Base-by-base conservation (phyloP, 2,329 filamentous ascomycete genomes). In the Ophiosphaerella narmari region DNA sequence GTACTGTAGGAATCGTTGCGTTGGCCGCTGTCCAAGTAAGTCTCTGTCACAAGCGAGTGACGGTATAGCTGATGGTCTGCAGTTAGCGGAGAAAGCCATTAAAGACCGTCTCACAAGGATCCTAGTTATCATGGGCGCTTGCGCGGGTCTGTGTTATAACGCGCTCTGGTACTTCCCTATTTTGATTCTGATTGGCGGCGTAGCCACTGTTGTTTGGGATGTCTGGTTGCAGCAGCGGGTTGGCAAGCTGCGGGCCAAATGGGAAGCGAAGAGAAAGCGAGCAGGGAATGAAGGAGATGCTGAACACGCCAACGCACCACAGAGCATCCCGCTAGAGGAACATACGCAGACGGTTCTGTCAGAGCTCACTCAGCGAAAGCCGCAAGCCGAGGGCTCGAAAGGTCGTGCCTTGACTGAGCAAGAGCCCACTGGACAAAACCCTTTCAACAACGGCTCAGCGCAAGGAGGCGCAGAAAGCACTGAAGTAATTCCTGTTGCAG, bases 121-220 rank as follows among this genome's bases (percentile, higher is more conserved):
- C 0, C 59, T 90, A 1, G 83, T 91, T 0, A 86, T 89, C 11
- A 61, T 86, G 5, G 81, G 82, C 2, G 88, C 77, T 0, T 78
- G 80, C 7, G 86, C 86, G 0, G 88, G 87, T 0, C 72, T 91
- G 56, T 77, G 88, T 40, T 90, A 90, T 59, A 89, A 85, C 42
- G 82, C 86, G 0, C 71, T 91, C 0, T 91, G 88, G 88, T 91
- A 88, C 57, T 91, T 90, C 39, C 88, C 88, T 0, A 61, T 83
- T 0, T 65, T 91, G 4, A 86, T 90, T 71, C 59, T 81, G 0
- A 55, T 77, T 1, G 82, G 80, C 0, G 87, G 86, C 0, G 8
- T 78, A 1, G 68, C 71, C 0, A 82, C 83, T 0, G 67, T 84
- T 0, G 45, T 82, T 0, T 85, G 82, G 75, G 87, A 90, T 68